Conservation (phyloP, 139 green algal genomes). For the Gonium pectorale region DNA sequence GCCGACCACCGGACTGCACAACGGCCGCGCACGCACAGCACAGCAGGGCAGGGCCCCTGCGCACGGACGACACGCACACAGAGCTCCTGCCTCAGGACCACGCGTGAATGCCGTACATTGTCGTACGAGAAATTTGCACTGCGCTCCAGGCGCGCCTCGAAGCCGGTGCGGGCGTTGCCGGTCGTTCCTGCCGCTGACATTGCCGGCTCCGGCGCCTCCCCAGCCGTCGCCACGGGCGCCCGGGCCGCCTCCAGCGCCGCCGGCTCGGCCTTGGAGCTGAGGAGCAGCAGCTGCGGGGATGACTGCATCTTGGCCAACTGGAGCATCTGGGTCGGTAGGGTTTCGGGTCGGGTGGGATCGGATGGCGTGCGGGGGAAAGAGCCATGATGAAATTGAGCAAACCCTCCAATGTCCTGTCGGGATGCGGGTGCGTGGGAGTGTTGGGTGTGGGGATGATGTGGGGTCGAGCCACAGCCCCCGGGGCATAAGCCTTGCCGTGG, state of each 20-base stretch:
- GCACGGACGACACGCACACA: not conserved
- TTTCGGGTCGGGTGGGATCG: no score
- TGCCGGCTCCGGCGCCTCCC: not conserved
- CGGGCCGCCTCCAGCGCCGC: conserved; percentile 52
- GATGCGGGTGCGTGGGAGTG: no score
- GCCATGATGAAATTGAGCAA: no score
- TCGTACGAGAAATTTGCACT: conserved; percentile 45
- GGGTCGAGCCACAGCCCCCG: no score
- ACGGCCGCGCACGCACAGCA: no score
- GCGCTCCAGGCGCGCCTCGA: conserved; percentile 41
- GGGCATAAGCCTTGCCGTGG: no score
- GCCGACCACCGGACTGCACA: no score
- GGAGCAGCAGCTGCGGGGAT: conserved; percentile 62
- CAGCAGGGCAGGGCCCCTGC: no score
- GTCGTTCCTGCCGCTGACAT: not conserved
- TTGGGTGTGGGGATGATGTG: no score
- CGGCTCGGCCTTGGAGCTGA: conserved; percentile 59
- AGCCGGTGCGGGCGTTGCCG: not conserved
- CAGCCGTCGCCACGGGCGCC: not conserved
- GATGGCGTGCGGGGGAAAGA: no score
- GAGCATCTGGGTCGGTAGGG: conserved; percentile 62
- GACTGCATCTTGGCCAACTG: conserved; percentile 75
- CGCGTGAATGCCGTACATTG: not conserved
- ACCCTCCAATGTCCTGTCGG: no score
- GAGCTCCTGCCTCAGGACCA: not conserved